Conservation (phyloP, 2,329 filamentous ascomycete species). For the Cytospora mali region DNA sequence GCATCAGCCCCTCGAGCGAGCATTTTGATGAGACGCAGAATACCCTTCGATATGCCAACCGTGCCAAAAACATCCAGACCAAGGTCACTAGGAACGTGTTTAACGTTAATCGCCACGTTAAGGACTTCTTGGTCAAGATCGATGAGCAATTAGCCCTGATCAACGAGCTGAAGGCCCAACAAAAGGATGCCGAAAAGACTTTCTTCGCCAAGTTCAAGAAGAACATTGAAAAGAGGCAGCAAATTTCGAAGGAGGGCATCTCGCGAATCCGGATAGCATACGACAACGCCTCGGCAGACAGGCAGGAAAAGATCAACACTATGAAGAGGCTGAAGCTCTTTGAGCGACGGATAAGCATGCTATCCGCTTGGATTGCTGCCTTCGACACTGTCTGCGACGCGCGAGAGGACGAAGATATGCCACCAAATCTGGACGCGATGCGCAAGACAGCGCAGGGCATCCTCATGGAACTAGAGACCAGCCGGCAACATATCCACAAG, state of each 20-base stretch:
- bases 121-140: conserved; percentile 98
- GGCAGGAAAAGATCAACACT: conserved; percentile 75
- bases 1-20: conserved; percentile 91
- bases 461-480: conserved; percentile 84
- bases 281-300: conserved; percentile 75
- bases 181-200: conserved; percentile 81
- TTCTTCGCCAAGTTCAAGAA: conserved; percentile 91
- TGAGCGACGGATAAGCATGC: conserved; percentile 79
- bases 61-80: conserved; percentile 99
- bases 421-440: conserved; percentile 71
- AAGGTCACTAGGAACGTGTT: conserved; percentile 99
- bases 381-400: conserved; percentile 82
- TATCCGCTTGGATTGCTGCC: conserved; percentile 91
- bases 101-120: conserved; percentile 98
- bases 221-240: conserved; percentile 81
- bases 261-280: conserved; percentile 80
- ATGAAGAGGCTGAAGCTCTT: conserved; percentile 84
- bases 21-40: conserved; percentile 99
- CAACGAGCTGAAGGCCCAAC: conserved; percentile 90
- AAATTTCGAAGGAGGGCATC: conserved; percentile 75
- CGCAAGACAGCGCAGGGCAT: conserved; percentile 89
- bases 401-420: conserved; percentile 69
- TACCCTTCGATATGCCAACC: conserved; percentile 93
- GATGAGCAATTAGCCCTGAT: conserved; percentile 98
- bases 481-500: conserved; percentile 87